A percentile compares a stretch with the other conserved stretches of the same genome.
phyloP scores from a whole-genome alignment of 2,329 filamentous ascomycete species.

The Fusarium mundagurra region DNA sequence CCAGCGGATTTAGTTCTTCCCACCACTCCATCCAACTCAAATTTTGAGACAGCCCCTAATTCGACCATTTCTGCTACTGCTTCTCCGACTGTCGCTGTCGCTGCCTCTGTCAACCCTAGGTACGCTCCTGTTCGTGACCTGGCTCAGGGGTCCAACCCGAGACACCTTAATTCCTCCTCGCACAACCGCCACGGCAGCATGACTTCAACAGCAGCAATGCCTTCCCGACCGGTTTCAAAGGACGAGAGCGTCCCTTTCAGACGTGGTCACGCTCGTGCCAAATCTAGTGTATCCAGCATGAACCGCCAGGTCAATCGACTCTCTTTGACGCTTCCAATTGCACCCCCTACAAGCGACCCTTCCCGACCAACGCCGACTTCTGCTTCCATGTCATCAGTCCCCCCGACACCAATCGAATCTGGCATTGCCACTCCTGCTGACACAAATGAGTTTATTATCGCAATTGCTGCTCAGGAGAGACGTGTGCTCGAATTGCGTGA shows the following conservation, averaged over 20 bases:
- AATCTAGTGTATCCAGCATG: conserved; percentile 58
- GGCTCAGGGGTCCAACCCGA: conserved; percentile 19
- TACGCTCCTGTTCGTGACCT: conserved; percentile 25
- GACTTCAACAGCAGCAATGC: conserved; percentile 43
- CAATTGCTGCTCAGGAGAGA: conserved; percentile 91
- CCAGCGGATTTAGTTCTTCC: conserved; percentile 42
- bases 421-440: conserved; percentile 59
- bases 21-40: conserved; percentile 35
- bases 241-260: conserved; percentile 53
- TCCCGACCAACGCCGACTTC: conserved; percentile 62
- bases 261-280: conserved; percentile 60
- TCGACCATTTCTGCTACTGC: conserved; percentile 11
- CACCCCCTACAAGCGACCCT: conserved; percentile 61
- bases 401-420: conserved; percentile 61
- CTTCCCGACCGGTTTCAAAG: conserved; percentile 50
- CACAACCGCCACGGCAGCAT: conserved; percentile 31
- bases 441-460: conserved; percentile 79
- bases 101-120: conserved; percentile 16
- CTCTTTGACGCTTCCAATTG: conserved; percentile 70
- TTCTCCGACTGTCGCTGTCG: conserved; percentile 9
- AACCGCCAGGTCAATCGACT: conserved; percentile 64
- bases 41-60: conserved; percentile 23
- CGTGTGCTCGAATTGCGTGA: conserved; percentile 90
- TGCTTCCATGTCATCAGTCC: conserved; percentile 52
- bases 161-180: conserved; percentile 15